Base-by-base conservation (phyloP, 2,329 filamentous ascomycete genomes). In the Colletotrichum australisinense region DNA sequence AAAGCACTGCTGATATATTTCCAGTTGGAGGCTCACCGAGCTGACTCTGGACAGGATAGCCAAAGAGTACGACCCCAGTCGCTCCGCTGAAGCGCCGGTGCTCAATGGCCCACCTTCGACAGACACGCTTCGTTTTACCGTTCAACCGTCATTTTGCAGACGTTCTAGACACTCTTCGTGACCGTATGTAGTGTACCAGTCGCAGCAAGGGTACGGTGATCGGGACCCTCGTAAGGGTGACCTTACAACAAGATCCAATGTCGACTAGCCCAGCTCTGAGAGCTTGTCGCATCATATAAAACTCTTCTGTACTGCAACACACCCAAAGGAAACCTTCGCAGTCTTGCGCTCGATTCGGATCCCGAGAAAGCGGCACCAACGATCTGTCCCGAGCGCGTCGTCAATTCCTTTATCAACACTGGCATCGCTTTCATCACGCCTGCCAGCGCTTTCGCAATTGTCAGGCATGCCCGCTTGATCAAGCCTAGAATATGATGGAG, bases 91-190 rank as follows among this genome's bases (percentile, higher is more conserved):
- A 46, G 42, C 42, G 19, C 42, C 42, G 19, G 42, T 49, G 42
- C 42, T 52, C 26, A 32, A 26, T 52, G 22, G 24, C 42, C 62
- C 62, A 38, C 22, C 22, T 11, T 30, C n/a, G 14, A 28, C n/a
- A 66, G 35, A 59, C 38, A 30, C 14, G 42, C 42, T 22, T 59
- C 53, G 53, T 55, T 70, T 60, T 55, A 67, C 26, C 42, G 24
- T 70, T 70, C 68, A 67, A 32, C 42, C 24, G 28, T 30, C 28
- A 26, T 67, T 59, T 67, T 59, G 63, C 28, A 67, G 35, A 53
- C 63, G 55, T 32, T 67, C 68, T 60, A 46, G 30, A 58, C 53
- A 55, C 64, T 30, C 52, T 24, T 19, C 42, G 30, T 28, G 63
- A 38, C 12, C 30, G 30, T 32, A 32, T 8, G 30, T 32, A 32